These are phyloP conservation scores for Nakazawaea anatomiae DNA, from an alignment of 805 yeast species.

Conservation along the genomic window DNA sequence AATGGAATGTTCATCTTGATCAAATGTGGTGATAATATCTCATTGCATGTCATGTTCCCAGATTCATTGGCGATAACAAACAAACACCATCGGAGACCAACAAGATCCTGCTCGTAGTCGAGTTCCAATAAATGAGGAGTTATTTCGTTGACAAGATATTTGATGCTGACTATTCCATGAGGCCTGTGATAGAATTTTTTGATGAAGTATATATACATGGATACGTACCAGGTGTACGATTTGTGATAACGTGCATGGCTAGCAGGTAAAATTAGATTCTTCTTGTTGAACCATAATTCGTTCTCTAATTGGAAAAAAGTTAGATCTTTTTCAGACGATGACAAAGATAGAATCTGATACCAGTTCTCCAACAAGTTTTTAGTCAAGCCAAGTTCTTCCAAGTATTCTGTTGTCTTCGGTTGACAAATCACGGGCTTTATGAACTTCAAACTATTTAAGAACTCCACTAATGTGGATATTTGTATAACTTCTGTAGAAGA, in stretches of 20 bases:
- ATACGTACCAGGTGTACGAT: slow-evolving; percentile 6
- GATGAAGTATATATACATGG: slow-evolving; percentile 9
- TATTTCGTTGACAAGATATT: slow-evolving; percentile 5
- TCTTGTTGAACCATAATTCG: slow-evolving; percentile 7
- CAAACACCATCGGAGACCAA: slow-evolving; percentile 7
- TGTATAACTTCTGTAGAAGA: background rate
- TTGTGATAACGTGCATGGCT: background rate
- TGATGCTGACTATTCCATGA: slow-evolving; percentile 1
- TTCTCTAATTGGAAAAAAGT: slow-evolving; percentile 6
- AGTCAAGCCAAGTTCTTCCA: slow-evolving; percentile 1
- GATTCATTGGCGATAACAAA: background rate
- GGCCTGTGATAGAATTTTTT: slow-evolving; percentile 2
- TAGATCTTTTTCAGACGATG: background rate
- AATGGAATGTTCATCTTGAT: background rate
- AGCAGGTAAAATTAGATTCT: background rate
- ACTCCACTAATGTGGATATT: background rate
- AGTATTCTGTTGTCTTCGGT: background rate
- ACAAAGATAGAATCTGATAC: slow-evolving; percentile 2
- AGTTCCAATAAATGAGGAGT: slow-evolving; percentile 3
- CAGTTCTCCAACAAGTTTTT: background rate
- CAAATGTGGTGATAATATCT: background rate
- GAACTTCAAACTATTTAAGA: slow-evolving; percentile 5
- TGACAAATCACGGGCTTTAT: background rate
- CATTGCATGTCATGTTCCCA: background rate
- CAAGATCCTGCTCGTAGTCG: background rate